phyloP scores from a whole-genome alignment of 805 yeast species.

The Myxozyma geophila region DNA sequence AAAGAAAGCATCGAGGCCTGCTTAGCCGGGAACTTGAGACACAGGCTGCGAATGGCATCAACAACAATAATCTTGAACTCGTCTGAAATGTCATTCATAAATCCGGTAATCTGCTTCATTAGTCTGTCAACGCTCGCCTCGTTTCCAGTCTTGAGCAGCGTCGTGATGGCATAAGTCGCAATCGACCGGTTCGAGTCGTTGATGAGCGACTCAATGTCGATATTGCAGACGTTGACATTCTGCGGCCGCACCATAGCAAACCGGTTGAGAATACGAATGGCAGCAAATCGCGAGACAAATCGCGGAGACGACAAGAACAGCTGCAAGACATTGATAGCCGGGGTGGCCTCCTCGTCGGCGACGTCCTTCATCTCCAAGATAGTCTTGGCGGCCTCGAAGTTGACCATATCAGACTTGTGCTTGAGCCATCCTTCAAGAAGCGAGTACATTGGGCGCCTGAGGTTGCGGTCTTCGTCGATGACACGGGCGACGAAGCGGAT shows the following conservation, averaged over 20 bases:
- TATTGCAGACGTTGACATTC: conserved; percentile 70
- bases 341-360: conserved; percentile 65
- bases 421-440: conserved; percentile 71
- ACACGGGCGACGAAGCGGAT: conserved; percentile 80
- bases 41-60: conserved; percentile 90
- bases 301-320: conserved; percentile 83
- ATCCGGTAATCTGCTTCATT: conserved; percentile 81
- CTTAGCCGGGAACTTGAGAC: conserved; percentile 90
- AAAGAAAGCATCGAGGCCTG: conserved; percentile 81
- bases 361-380: conserved; percentile 61
- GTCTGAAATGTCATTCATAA: conserved; percentile 92
- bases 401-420: conserved; percentile 86
- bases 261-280: conserved; percentile 85
- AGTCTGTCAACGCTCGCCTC: conserved; percentile 86
- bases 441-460: conserved; percentile 63
- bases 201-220: conserved; percentile 83
- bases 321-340: conserved; percentile 75
- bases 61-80: conserved; percentile 94
- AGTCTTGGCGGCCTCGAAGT: conserved; percentile 87
- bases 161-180: conserved; percentile 96
- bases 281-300: conserved; percentile 87
- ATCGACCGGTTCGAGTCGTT: conserved; percentile 88
- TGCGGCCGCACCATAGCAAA: conserved; percentile 82
- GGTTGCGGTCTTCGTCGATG: conserved; percentile 69
- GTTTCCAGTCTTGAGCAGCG: conserved; percentile 92